Conservation (phyloP, 192 early-diverging fungal species). For the Coemansia sp. region DNA sequence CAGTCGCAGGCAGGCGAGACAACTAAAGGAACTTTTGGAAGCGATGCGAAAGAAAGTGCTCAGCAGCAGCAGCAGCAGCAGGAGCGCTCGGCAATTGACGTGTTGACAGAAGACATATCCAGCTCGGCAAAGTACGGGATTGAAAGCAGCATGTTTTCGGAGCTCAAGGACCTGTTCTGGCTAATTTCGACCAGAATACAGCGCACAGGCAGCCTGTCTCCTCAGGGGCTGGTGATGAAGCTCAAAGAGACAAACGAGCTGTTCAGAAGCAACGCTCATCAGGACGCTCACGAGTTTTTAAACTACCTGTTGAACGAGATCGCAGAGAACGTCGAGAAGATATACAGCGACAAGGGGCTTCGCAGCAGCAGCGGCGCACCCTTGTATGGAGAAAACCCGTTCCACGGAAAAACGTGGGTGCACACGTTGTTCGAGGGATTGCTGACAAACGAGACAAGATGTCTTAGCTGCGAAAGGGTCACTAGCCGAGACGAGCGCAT, state of each 20-base stretch:
- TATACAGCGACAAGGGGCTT: conserved; percentile 55
- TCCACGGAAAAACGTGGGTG: conserved; percentile 72
- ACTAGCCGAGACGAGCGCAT: conserved; percentile 93
- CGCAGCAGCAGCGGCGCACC: conserved; percentile 20
- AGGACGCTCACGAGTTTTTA: conserved; percentile 98
- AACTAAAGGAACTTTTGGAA: not conserved
- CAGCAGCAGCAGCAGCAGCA: conserved; percentile 13
- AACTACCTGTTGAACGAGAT: conserved; percentile 93
- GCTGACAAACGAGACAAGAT: conserved; percentile 95
- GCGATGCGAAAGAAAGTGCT: not conserved
- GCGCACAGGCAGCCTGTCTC: conserved; percentile 77
- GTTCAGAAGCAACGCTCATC: conserved; percentile 91
- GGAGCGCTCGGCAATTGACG: conserved; percentile 21
- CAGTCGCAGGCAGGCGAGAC: not conserved
- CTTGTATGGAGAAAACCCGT: conserved; percentile 19
- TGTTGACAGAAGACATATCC: conserved; percentile 19
- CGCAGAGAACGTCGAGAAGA: conserved; percentile 75
- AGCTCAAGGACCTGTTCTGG: conserved; percentile 83
- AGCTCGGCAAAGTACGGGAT: conserved; percentile 55
- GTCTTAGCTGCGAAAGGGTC: conserved; percentile 93
- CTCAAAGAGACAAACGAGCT: conserved; percentile 93
- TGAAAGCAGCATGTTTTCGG: conserved; percentile 80
- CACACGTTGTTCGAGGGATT: conserved; percentile 94
- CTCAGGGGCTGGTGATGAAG: conserved; percentile 80
- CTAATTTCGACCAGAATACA: conserved; percentile 80